These are phyloP conservation scores for Neurospora hispaniola DNA, from an alignment of 495 filamentous ascomycete genomes.

Conservation along the genomic window DNA sequence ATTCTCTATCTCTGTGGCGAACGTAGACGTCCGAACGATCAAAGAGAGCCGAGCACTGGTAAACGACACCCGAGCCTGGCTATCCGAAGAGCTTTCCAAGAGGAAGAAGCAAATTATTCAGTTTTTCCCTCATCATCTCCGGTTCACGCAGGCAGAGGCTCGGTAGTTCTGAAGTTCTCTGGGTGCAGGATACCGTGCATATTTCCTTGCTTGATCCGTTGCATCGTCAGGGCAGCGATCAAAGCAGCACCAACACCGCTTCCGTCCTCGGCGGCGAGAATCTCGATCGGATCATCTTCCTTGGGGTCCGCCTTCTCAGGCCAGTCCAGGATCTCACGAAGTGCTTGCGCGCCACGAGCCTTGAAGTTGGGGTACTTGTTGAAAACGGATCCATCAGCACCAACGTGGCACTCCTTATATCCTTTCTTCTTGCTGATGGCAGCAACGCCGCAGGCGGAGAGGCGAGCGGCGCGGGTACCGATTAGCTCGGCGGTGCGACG, in stretches of 20 bases:
- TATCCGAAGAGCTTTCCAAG: neutral
- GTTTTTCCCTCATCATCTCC: neutral
- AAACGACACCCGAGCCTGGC: neutral
- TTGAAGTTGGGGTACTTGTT: constrained; percentile 99
- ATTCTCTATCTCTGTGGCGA: neutral
- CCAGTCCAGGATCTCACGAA: constrained; percentile 94
- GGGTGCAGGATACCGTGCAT: constrained; percentile 66
- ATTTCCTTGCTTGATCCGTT: constrained; percentile 71
- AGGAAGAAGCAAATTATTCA: neutral
- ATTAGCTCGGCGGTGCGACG: constrained; percentile 86
- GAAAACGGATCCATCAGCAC: constrained; percentile 92
- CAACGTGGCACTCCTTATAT: constrained; percentile 78
- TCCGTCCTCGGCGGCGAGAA: constrained; percentile 85
- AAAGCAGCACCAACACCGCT: constrained; percentile 92
- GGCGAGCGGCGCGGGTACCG: constrained; percentile 83
- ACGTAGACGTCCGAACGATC: neutral
- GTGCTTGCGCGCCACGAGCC: constrained; percentile 72
- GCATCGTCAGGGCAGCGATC: constrained; percentile 86
- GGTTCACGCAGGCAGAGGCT: neutral
- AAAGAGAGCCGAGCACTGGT: neutral
- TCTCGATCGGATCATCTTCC: constrained; percentile 74
- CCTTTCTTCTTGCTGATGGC: constrained; percentile 95
- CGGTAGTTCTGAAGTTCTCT: constrained; percentile 38
- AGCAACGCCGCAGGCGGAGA: constrained; percentile 87
- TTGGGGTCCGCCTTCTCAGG: constrained; percentile 44